These are phyloP conservation scores for Syncephalis plumigaleata DNA, from an alignment of 371 early-diverging fungal species.

Conservation along the genomic window DNA sequence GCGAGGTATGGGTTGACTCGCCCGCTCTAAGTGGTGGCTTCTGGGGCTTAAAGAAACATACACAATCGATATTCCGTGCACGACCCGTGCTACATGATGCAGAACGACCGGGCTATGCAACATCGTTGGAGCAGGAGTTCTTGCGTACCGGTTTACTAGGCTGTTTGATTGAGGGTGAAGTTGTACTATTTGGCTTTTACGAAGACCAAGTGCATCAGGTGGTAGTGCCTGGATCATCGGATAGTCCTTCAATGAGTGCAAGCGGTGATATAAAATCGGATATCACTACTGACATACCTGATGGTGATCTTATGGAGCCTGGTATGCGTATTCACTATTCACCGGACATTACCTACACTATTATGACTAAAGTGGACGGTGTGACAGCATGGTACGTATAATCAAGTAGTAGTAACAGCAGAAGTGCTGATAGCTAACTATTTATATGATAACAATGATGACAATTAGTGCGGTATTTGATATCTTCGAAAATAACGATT, in stretches of 20 bases:
- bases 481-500: slow-evolving; percentile 37
- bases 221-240: neutral
- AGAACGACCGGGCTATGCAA: slow-evolving; percentile 13
- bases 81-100: slow-evolving; percentile 28
- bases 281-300: neutral
- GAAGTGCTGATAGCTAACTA: too few relatives aligned
- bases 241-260: neutral
- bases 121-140: slow-evolving; percentile 25
- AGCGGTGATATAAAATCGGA: neutral
- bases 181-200: slow-evolving; percentile 53
- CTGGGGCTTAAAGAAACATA: slow-evolving; percentile 59
- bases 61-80: slow-evolving; percentile 54
- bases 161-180: slow-evolving; percentile 45
- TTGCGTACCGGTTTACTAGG: slow-evolving; percentile 67
- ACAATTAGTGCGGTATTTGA: slow-evolving; percentile 35
- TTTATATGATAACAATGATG: neutral
- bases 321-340: slow-evolving; percentile 26
- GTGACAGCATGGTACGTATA: slow-evolving; percentile 35
- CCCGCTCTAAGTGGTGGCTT: slow-evolving; percentile 60
- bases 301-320: slow-evolving; percentile 8
- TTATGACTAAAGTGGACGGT: slow-evolving; percentile 25
- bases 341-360: slow-evolving; percentile 26
- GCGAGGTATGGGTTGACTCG: slow-evolving; percentile 73
- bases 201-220: slow-evolving; percentile 32
- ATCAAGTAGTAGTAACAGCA: too few relatives aligned